Evolutionary conservation across 768 basidiomycete genomes (phyloP), one percentile per base, ranked within the genome.

Genomic region (Leccinum fibrillosum): DNA sequence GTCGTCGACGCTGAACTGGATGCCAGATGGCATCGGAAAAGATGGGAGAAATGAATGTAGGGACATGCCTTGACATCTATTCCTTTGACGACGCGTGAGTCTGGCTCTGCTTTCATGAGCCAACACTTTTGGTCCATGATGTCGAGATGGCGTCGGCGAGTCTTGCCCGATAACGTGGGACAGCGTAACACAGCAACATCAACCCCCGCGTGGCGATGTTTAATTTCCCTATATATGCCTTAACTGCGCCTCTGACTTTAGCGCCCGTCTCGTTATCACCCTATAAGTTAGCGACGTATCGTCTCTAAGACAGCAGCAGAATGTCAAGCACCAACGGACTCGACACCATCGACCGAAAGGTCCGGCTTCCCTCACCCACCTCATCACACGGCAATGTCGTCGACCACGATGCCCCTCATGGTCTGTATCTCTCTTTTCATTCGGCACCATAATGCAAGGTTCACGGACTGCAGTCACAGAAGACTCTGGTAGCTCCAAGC

Each of bases 81-180:
- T 47, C 91, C 92, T 70, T 92, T 94, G 45, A 90, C 89, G 49
- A 92, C 66, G 55, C 91, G 86, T 15, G 90, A 83, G 59, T 93
- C 87, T 9, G 92, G 92, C 70, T 93, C 92, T 4, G 92, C 92
- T 72, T 94, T 93, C 73, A 92, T 81, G 23, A 94, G 80, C 89
- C 91, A 94, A 62, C 69, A 64, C 35, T 66, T 75, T 49, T 8
- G 60, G 28, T 45, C 48, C 63, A 67, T 64, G n/a, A 67, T 64
- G n/a, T 25, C 15, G 9, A 34, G n/a, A 7, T 21, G 11, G 45
- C 23, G 23, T 25, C 15, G 47, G 25, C 4, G 13, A 44, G 13
- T 48, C 47, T 48, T 23, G 47, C 13, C 47, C 23, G 47, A 48
- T 13, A 34, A 13, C 32, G 32, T 34, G 32, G 32, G 32, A 34